These are phyloP conservation scores for Amanita muscaria DNA, from an alignment of 768 basidiomycete species.

Conservation along the genomic window DNA sequence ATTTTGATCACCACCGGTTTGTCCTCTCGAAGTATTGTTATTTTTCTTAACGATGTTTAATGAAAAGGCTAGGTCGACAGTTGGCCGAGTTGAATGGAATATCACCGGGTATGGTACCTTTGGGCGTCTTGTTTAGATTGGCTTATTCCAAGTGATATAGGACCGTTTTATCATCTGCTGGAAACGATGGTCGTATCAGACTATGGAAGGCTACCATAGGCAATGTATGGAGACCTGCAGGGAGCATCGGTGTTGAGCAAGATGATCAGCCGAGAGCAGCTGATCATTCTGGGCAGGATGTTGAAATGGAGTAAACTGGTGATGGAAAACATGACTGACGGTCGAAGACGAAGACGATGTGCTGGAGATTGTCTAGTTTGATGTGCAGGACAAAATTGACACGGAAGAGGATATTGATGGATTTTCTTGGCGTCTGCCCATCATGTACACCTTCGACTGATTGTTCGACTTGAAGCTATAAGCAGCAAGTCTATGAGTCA, in stretches of 20 bases:
- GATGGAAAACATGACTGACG: too few relatives aligned
- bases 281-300: constrained; percentile 24
- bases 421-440: too few relatives aligned
- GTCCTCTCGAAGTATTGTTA: not conserved
- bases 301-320: constrained; percentile 36
- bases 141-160: constrained; percentile 26
- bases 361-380: too few relatives aligned
- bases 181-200: constrained; percentile 75
- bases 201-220: constrained; percentile 82
- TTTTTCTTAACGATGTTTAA: not conserved
- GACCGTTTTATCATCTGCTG: constrained; percentile 74
- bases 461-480: too few relatives aligned
- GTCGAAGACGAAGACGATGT: too few relatives aligned
- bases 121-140: not conserved
- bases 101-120: constrained; percentile 57
- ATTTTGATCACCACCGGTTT: constrained; percentile 82
- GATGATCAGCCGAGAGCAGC: constrained; percentile 28
- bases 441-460: too few relatives aligned
- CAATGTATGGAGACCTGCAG: constrained; percentile 78
- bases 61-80: constrained; percentile 42
- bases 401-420: too few relatives aligned
- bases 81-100: constrained; percentile 92
- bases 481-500: too few relatives aligned
- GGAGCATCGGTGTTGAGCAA: constrained; percentile 76
- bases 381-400: too few relatives aligned